Base-by-base conservation (phyloP, 2,329 filamentous ascomycete genomes). In the Epichloe hybrida region DNA sequence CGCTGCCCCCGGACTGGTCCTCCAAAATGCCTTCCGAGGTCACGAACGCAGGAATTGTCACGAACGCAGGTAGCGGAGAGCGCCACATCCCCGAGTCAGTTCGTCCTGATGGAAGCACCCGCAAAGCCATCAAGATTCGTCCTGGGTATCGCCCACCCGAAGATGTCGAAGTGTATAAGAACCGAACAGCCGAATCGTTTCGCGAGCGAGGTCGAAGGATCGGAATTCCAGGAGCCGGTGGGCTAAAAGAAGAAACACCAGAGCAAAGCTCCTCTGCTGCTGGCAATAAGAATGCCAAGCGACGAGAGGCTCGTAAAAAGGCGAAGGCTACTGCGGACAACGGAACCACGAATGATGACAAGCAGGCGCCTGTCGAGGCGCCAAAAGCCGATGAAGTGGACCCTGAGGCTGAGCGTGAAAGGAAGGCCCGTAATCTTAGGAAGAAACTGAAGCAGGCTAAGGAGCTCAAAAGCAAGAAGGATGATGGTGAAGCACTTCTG, bases 381-480 rank as follows among this genome's bases (percentile, higher is more conserved):
- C 53, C 59, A 40, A 59, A 62, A 46, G 13, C 54, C 38, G 76
- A 77, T 46, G 69, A 74, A 27, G 62, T 74, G 0, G 84, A 93
- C 58, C 75, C 79, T 0, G 85, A 89, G 56, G 81, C 75, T 0
- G 89, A 96, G 66, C 85, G 79, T 59, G 88, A 95, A 64, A 98
- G 95, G 74, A 94, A 95, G 66, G 91, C 86, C 1, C 82, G 90
- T 56, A 94, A 88, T 61, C 71, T 97, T 43, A 86, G 84, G 65
- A 98, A 98, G 75, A 98, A 97, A 69, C 72, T 98, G 53, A 86
- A 91, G 61, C 93, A 98, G 66, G 91, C 93, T 4, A 85, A 83
- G 58, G 93, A 97, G 2, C 74, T 98, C 50, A 85, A 88, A 64
- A 84, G 83, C 61, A 96, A 95, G 75, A 95, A 95, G 67, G 87